A percentile compares a stretch with the other conserved stretches of the same genome.
phyloP scores from a whole-genome alignment of 1,284 basidiomycete genomes.

The Microbotryomycetes sp. region DNA sequence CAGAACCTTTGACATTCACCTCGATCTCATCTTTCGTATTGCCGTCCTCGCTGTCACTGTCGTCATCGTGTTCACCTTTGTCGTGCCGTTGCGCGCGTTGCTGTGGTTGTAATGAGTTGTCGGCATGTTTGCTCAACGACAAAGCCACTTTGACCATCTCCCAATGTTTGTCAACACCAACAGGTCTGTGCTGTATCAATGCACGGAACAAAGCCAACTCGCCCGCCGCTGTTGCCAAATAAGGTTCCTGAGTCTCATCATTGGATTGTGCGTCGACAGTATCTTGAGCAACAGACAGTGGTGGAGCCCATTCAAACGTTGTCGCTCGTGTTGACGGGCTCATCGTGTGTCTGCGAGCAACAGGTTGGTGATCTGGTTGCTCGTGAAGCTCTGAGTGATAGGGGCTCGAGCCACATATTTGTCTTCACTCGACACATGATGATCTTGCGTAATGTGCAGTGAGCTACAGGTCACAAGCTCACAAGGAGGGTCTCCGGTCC shows the following conservation, averaged over 20 bases:
- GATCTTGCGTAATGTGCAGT: too few species aligned
- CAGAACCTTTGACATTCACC: too few species aligned
- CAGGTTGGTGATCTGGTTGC: too few species aligned
- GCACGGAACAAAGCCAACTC: constrained; percentile 30
- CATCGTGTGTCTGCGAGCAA: too few species aligned
- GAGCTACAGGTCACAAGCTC: too few species aligned
- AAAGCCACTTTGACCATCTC: constrained; percentile 17
- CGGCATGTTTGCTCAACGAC: constrained; percentile 7
- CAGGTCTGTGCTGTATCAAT: constrained; percentile 24
- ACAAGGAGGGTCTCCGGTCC: too few species aligned
- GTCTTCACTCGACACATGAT: too few species aligned
- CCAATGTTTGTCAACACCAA: constrained; percentile 25
- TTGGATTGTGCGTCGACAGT: background rate
- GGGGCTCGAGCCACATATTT: too few species aligned
- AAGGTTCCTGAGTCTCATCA: background rate
- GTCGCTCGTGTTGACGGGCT: background rate
- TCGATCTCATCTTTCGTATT: too few species aligned
- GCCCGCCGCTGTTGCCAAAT: constrained; percentile 12
- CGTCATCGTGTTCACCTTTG: background rate
- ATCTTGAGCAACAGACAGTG: background rate
- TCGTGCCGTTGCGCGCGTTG: background rate
- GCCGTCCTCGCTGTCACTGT: too few species aligned
- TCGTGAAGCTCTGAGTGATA: too few species aligned
- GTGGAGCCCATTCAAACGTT: background rate
- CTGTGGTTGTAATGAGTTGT: background rate